Evolutionary conservation across 2,329 filamentous ascomycete species (phyloP).

Genomic region (Niveomyces coronatus): DNA sequence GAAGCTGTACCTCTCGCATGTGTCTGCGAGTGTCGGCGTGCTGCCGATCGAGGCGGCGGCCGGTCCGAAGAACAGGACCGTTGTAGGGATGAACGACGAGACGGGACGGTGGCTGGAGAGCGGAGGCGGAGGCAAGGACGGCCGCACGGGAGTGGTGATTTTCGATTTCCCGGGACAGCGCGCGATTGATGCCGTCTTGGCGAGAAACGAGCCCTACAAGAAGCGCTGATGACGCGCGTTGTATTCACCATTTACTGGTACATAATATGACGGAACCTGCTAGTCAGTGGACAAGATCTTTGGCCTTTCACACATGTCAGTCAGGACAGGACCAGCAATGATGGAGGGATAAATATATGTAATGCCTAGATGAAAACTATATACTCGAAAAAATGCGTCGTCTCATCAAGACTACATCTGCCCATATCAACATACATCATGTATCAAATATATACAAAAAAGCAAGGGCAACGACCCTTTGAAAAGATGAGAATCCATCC

Average conservation of each 20-base stretch:
- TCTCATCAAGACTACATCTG: background rate
- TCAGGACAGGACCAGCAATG: no score
- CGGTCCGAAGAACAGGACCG: slow-evolving; percentile 30
- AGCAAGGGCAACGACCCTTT: no score
- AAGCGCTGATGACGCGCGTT: no score
- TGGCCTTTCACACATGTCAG: no score
- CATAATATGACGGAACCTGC: no score
- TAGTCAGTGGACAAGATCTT: no score
- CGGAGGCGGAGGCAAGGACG: slow-evolving; percentile 15
- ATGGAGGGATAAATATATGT: background rate
- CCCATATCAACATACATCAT: background rate
- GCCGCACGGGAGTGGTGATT: slow-evolving; percentile 35
- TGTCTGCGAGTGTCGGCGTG: slow-evolving; percentile 38
- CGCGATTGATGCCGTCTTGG: slow-evolving; percentile 31
- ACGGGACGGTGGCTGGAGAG: slow-evolving; percentile 33
- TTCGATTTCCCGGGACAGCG: slow-evolving; percentile 36
- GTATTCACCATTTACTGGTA: no score
- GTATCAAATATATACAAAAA: slow-evolving; percentile 1
- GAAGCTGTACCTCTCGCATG: slow-evolving; percentile 33
- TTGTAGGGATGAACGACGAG: slow-evolving; percentile 39
- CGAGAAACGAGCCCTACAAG: slow-evolving; percentile 26
- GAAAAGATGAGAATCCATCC: no score
- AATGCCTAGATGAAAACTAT: slow-evolving; percentile 4
- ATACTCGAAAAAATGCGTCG: slow-evolving; percentile 3
- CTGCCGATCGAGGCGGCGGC: slow-evolving; percentile 40